These are phyloP conservation scores for Wallemia hederae DNA, from an alignment of 1,284 basidiomycete genomes.

Conservation along the genomic window DNA sequence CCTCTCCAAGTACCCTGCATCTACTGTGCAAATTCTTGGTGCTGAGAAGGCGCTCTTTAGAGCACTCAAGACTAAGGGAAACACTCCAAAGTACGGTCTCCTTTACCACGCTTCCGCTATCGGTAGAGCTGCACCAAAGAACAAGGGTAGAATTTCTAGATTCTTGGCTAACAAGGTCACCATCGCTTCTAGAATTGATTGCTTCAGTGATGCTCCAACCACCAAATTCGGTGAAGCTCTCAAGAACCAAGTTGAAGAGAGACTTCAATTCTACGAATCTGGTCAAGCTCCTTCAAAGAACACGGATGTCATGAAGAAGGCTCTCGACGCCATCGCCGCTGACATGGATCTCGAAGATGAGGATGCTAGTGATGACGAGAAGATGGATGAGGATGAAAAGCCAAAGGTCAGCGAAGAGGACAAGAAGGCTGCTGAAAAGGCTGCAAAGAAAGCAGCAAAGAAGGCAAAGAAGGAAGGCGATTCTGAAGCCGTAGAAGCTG, in stretches of 20 bases:
- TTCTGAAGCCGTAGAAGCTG: not conserved
- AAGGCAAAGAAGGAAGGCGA: constrained; percentile 16
- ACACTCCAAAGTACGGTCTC: constrained; percentile 92
- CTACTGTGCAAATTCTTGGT: constrained; percentile 90
- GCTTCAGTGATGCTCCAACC: constrained; percentile 68
- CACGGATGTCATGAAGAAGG: constrained; percentile 62
- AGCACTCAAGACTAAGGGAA: constrained; percentile 93
- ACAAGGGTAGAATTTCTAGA: constrained; percentile 91
- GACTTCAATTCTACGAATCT: constrained; percentile 76
- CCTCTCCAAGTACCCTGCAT: constrained; percentile 91
- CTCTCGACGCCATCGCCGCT: constrained; percentile 43
- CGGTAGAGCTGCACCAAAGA: constrained; percentile 71
- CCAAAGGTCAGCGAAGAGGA: constrained; percentile 13
- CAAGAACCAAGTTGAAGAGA: constrained; percentile 77
- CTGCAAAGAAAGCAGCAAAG: constrained; percentile 17
- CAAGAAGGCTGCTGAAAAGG: constrained; percentile 10
- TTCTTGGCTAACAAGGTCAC: constrained; percentile 98
- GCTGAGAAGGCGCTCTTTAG: constrained; percentile 96
- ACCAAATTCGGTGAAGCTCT: constrained; percentile 87
- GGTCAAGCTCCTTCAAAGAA: constrained; percentile 59
- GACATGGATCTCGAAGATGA: constrained; percentile 40
- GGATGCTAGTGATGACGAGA: constrained; percentile 27
- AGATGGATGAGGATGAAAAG: constrained; percentile 31
- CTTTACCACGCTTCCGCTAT: constrained; percentile 89
- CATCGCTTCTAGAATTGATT: constrained; percentile 92